These are phyloP conservation scores for Parathielavia appendiculata DNA, from an alignment of 495 filamentous ascomycete species.

Conservation along the genomic window DNA sequence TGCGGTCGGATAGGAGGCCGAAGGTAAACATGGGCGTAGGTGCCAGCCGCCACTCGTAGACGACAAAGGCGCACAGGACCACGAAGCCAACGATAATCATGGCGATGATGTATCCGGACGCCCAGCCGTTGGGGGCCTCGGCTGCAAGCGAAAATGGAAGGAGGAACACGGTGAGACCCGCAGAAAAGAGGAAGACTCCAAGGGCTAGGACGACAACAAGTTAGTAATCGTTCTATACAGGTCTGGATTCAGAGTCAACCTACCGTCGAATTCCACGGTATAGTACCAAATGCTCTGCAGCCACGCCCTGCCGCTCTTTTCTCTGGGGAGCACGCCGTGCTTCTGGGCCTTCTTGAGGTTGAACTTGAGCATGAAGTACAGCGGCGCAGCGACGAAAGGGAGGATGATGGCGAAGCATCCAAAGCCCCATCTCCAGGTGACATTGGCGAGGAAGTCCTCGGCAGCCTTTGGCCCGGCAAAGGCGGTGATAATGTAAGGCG, in stretches of 20 bases:
- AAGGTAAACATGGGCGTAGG: slow-evolving; percentile 53
- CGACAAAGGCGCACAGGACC: slow-evolving; percentile 49
- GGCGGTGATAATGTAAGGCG: slow-evolving; percentile 56
- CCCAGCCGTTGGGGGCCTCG: slow-evolving; percentile 44
- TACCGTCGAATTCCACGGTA: slow-evolving; percentile 51
- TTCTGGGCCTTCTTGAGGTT: slow-evolving; percentile 50
- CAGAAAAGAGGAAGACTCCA: slow-evolving; percentile 50
- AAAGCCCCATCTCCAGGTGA: slow-evolving; percentile 56
- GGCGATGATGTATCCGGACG: slow-evolving; percentile 48
- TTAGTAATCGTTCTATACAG: background rate
- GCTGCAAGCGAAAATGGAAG: slow-evolving; percentile 54
- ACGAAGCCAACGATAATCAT: slow-evolving; percentile 53
- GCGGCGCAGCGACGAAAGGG: slow-evolving; percentile 45
- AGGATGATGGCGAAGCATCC: slow-evolving; percentile 52
- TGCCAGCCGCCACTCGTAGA: slow-evolving; percentile 51
- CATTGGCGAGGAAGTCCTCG: slow-evolving; percentile 33
- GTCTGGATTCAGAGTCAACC: background rate
- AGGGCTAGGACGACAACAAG: slow-evolving; percentile 16
- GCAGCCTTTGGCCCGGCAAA: slow-evolving; percentile 41
- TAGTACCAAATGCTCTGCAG: slow-evolving; percentile 48
- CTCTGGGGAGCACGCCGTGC: slow-evolving; percentile 24
- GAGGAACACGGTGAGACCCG: slow-evolving; percentile 55
- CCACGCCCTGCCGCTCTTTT: slow-evolving; percentile 39
- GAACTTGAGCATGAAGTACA: slow-evolving; percentile 43
- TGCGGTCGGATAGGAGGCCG: slow-evolving; percentile 52